Evolutionary conservation across 495 filamentous ascomycete genomes (phyloP), one percentile per base, ranked within the genome.

Genomic region (Neurospora discreta): DNA sequence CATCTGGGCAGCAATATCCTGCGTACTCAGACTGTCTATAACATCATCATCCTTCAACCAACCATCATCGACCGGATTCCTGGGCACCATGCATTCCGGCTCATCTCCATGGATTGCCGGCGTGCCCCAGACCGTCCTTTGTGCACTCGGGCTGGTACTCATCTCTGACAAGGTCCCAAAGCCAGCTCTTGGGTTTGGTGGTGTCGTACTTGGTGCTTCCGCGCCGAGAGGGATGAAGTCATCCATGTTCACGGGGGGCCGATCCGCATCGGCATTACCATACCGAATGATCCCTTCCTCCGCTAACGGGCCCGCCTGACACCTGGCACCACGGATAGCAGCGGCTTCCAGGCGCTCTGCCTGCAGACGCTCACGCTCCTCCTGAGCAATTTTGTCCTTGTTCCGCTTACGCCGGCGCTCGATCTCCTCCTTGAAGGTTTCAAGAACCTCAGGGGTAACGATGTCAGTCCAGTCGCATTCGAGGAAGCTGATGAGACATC

Each of bases 381-480:
- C 95, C 68, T 91, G 88, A 1, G 84, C 85, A 68, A 95, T 93
- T 80, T 98, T 98, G 71, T 98, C 96, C 39, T 85, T 83, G 77
- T 97, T 95, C 52, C 86, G 84, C 77, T 91, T 93, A 41, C 93
- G 85, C 40, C 95, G 85, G 65, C 89, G 87, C 73, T 94, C 92
- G 46, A 94, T 92, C 75, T 98, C 94, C 2, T 83, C 78, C 23
- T 84, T 83, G 81, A 97, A 99, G 3, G 84, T 82, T 20, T 87
- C 88, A 18, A 99, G 82, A 11, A 95, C 85, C 67, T 94, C 92
- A 3, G 89, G 85, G 7, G 87, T 82, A 20, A 99, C 93, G 18
- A 94, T 88, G 74, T 97, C 95, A 1, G 93, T 93, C 95, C 95
- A 99, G 78, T 99, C 93, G 75, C 95, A 99, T 80, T 98, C 95